Percentiles rank a stretch among this genome's conserved stretches.
phyloP scores from a whole-genome alignment of 495 filamentous ascomycete species.

The Pyrenula massariospora region DNA sequence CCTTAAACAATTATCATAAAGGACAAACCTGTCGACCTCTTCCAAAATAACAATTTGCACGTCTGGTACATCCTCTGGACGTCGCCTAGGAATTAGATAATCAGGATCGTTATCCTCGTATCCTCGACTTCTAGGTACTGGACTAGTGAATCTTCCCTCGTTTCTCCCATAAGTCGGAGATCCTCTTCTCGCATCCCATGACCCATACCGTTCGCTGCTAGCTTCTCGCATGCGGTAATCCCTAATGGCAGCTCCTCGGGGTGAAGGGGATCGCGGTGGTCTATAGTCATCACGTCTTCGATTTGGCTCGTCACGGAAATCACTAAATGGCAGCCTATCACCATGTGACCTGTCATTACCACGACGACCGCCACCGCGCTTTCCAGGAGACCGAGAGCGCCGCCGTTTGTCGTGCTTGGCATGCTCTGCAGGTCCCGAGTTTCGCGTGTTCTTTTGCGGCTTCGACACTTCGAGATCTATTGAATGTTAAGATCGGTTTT shows the following conservation, averaged over 20 bases:
- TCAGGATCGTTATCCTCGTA: constrained; percentile 40
- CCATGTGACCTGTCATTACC: constrained; percentile 33
- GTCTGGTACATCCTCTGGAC: constrained; percentile 71
- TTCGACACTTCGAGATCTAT: constrained; percentile 91
- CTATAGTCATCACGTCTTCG: constrained; percentile 54
- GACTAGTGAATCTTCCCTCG: constrained; percentile 53
- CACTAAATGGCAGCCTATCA: constrained; percentile 27
- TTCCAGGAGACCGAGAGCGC: constrained; percentile 65
- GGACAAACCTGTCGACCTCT: constrained; percentile 56
- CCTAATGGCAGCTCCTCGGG: constrained; percentile 42
- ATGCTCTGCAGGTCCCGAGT: constrained; percentile 29
- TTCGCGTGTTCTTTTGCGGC: constrained; percentile 65
- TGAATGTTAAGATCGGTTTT: not conserved
- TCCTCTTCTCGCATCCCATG: constrained; percentile 42
- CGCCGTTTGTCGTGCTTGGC: constrained; percentile 25
- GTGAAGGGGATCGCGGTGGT: constrained; percentile 50
- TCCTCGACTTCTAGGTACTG: constrained; percentile 46
- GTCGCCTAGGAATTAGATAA: constrained; percentile 59
- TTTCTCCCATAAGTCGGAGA: constrained; percentile 49
- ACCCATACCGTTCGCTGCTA: constrained; percentile 45
- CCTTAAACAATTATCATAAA: not conserved
- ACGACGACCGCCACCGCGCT: constrained; percentile 37
- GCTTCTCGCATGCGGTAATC: constrained; percentile 56
- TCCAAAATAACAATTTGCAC: constrained; percentile 78
- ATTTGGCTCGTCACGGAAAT: constrained; percentile 36